A percentile compares a stretch with the other conserved stretches of the same genome.
phyloP scores from a whole-genome alignment of 768 basidiomycete species.

The Termitomyces sp. region DNA sequence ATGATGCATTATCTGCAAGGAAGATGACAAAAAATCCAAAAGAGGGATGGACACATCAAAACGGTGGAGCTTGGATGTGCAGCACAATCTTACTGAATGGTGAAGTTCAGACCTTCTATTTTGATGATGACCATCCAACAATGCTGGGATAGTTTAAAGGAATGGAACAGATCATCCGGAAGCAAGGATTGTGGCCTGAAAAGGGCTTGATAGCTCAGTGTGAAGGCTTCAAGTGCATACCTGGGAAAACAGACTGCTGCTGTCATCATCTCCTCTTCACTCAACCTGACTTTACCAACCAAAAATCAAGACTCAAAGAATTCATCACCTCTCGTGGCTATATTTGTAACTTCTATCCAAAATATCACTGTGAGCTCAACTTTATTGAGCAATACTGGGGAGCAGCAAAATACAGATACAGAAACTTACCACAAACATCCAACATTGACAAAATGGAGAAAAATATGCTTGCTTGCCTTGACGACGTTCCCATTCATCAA shows the following conservation, averaged over 20 bases:
- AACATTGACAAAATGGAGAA: slow-evolving; percentile 19
- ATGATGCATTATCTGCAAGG: background rate
- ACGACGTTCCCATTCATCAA: slow-evolving; percentile 18
- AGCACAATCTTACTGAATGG: background rate
- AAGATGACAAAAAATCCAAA: background rate
- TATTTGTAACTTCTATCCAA: slow-evolving; percentile 7
- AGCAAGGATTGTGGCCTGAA: background rate
- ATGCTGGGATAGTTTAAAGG: background rate
- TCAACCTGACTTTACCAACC: no score
- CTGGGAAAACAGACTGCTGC: slow-evolving; percentile 10
- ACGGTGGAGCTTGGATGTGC: background rate
- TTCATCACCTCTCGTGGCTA: slow-evolving; percentile 18
- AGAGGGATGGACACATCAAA: no score
- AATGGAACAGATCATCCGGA: background rate
- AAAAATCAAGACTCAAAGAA: slow-evolving; percentile 21
- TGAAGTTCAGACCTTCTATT: background rate
- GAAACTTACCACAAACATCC: slow-evolving; percentile 11
- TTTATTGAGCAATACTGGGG: background rate
- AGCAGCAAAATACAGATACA: slow-evolving; percentile 23
- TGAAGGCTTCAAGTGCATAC: background rate
- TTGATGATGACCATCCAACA: background rate
- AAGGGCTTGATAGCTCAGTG: background rate
- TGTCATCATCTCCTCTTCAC: slow-evolving; percentile 13
- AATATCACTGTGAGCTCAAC: no score
- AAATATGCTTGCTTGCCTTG: slow-evolving; percentile 19